Evolutionary conservation across 78 protist species (phyloP), one percentile per base, ranked within the genome.

Genomic region (Tieghemostelium lacteum): DNA sequence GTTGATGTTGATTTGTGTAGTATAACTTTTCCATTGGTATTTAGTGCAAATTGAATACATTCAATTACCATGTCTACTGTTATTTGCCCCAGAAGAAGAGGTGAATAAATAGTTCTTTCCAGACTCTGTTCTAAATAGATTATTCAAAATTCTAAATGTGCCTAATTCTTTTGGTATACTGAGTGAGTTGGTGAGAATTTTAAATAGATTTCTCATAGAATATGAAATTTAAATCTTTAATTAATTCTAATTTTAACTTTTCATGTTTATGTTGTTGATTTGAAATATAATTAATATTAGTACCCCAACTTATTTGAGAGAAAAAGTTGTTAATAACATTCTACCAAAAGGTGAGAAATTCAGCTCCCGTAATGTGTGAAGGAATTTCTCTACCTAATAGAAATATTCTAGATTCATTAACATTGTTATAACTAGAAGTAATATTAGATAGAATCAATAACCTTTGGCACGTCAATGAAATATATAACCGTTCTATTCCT

Each of bases 391-490:
- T 22, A 83, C 76, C 76, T 0, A 83, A 16, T 37, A 83, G 54
- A 45, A 83, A 83, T 14, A 69, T 37, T 22, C 62, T 37, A 29
- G 50, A 69, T 42, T 69, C 62, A 33, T 83, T 83, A 20, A 78
- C 60, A 17, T 69, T 69, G 36, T 83, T 76, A 60, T 83, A 69
- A 42, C 91, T n/a, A n/a, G n/a, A n/a, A n/a, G n/a, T n/a, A n/a
- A n/a, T n/a, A n/a, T n/a, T n/a, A n/a, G n/a, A n/a, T n/a, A n/a
- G n/a, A n/a, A n/a, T n/a, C n/a, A n/a, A n/a, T n/a, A n/a, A n/a
- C n/a, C n/a, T n/a, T n/a, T n/a, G n/a, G n/a, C n/a, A n/a, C n/a
- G n/a, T n/a, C n/a, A n/a, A n/a, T n/a, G n/a, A n/a, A n/a, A n/a
- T n/a, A n/a, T n/a, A n/a, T n/a, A n/a, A n/a, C n/a, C n/a, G n/a